Evolutionary conservation across 2,329 filamentous ascomycete genomes (phyloP).

Genomic region (Alternaria sp.): DNA sequence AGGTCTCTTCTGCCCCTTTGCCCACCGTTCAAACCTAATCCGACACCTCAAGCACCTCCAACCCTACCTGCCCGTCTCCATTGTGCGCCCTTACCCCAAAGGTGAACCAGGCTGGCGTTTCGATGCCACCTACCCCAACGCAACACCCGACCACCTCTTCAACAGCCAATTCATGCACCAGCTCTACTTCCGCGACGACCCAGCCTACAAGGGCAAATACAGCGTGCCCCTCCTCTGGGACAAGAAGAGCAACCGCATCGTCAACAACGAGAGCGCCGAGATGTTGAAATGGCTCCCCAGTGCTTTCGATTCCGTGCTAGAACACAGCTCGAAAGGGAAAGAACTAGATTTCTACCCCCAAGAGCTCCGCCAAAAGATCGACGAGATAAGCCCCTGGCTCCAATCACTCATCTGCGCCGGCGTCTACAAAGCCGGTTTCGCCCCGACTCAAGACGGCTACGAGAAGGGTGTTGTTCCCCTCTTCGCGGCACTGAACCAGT

Average conservation of each 20-base stretch:
- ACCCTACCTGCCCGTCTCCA: slow-evolving; percentile 62
- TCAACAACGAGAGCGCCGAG: slow-evolving; percentile 69
- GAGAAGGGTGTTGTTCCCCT: slow-evolving; percentile 63
- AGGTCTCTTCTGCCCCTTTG: slow-evolving; percentile 72
- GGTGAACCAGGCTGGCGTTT: slow-evolving; percentile 70
- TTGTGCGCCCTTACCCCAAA: slow-evolving; percentile 73
- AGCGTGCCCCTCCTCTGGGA: slow-evolving; percentile 71
- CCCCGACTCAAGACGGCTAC: slow-evolving; percentile 63
- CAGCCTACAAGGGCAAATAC: slow-evolving; percentile 68
- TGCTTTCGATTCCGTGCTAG: slow-evolving; percentile 62
- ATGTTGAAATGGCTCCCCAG: slow-evolving; percentile 66
- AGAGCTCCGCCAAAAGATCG: slow-evolving; percentile 60
- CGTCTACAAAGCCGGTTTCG: slow-evolving; percentile 70
- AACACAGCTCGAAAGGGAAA: slow-evolving; percentile 49
- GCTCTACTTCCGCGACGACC: slow-evolving; percentile 68
- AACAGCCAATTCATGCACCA: slow-evolving; percentile 67
- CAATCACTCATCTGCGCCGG: slow-evolving; percentile 65
- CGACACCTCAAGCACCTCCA: slow-evolving; percentile 67
- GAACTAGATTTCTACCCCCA: slow-evolving; percentile 63
- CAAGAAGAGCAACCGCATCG: slow-evolving; percentile 62
- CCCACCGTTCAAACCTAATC: slow-evolving; percentile 67
- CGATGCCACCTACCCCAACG: slow-evolving; percentile 63
- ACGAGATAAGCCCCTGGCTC: slow-evolving; percentile 63
- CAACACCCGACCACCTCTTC: slow-evolving; percentile 69
- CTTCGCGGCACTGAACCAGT: slow-evolving; percentile 67